A percentile compares a stretch with the other conserved stretches of the same genome.
These are phyloP conservation scores for Karstenula rhodostoma DNA, from an alignment of 2,329 filamentous ascomycete genomes.

Conservation along the genomic window DNA sequence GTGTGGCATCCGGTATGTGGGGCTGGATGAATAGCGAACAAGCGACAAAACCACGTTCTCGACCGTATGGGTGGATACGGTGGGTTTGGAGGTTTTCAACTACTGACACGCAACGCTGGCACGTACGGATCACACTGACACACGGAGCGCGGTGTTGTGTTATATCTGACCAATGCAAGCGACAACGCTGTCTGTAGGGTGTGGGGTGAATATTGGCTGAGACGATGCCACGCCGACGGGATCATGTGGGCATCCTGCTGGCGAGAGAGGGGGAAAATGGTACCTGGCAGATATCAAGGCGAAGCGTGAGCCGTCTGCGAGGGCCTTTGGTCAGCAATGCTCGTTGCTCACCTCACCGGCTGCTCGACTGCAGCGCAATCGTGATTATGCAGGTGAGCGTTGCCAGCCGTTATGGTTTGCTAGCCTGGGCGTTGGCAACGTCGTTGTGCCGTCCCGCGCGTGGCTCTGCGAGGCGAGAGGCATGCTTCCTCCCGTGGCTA, in stretches of 20 bases:
- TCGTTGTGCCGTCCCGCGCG: conserved; percentile 35
- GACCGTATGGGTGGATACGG: conserved; percentile 1
- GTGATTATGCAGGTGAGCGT: conserved; percentile 34
- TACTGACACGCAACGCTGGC: not conserved
- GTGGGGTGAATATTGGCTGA: not conserved
- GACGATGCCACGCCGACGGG: conserved; percentile 2
- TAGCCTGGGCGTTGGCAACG: conserved; percentile 19
- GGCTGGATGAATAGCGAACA: not conserved
- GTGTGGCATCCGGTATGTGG: not conserved
- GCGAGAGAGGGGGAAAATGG: conserved; percentile 2
- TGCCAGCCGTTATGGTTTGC: conserved; percentile 7
- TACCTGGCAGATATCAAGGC: not conserved
- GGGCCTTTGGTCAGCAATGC: conserved; percentile 25
- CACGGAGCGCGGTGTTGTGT: not conserved
- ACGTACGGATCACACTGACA: not conserved
- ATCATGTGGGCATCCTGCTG: not conserved
- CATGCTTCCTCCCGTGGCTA: conserved; percentile 4
- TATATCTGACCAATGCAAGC: not conserved
- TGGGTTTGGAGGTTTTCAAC: not conserved
- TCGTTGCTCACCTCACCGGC: too few species aligned
- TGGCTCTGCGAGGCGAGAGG: conserved; percentile 17
- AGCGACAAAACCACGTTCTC: not conserved
- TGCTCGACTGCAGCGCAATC: conserved; percentile 16
- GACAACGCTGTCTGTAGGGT: not conserved
- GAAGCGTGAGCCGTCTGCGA: conserved; percentile 7